Evolutionary conservation across 2,329 filamentous ascomycete genomes (phyloP), one percentile per base, ranked within the genome.

Genomic region (Parastagonospora nodorum): DNA sequence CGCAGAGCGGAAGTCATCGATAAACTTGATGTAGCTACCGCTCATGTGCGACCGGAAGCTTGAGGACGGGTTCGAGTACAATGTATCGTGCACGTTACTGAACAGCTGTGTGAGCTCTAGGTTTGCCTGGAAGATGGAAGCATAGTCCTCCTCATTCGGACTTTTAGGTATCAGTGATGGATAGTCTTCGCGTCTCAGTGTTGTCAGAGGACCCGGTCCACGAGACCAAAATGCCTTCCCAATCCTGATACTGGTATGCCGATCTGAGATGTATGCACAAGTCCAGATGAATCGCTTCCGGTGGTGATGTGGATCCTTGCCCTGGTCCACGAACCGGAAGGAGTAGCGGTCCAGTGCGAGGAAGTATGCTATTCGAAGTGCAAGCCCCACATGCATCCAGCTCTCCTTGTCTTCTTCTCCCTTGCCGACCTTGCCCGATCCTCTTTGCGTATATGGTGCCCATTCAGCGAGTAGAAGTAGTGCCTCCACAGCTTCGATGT

Each of bases 331-430:
- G 29, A 83, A 81, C 37, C 84, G 79, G 59, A 90, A 86, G 0
- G 85, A 85, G 15, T 87, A 88, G 51, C 85, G 80, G 64, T 90
- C 88, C 14, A 90, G 77, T 1, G 84, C 84, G 12, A 89, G 82
- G 43, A 88, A 88, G 66, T 90, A 90, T 0, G 84, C 87, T 2
- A 88, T 82, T 6, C 88, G 81, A 6, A 90, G 74, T 2, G 88
- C 88, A 15, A 87, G 80, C 1, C 88, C 88, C 5, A 89, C 86
- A 60, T 89, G 85, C 87, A 90, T 90, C 88, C 88, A 90, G 0
- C 87, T 86, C 28, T 88, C 86, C 38, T 88, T 82, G 60, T 90
- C 87, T 65, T 90, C 88, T 67, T 90, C 87, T 8, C 88, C 88
- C 48, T 87, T 81, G 0, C 87, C 88, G 15, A 90, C 84, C 24